These are phyloP conservation scores for Pseudomonodictys pantanalensis DNA, from an alignment of 495 filamentous ascomycete genomes.

Conservation along the genomic window DNA sequence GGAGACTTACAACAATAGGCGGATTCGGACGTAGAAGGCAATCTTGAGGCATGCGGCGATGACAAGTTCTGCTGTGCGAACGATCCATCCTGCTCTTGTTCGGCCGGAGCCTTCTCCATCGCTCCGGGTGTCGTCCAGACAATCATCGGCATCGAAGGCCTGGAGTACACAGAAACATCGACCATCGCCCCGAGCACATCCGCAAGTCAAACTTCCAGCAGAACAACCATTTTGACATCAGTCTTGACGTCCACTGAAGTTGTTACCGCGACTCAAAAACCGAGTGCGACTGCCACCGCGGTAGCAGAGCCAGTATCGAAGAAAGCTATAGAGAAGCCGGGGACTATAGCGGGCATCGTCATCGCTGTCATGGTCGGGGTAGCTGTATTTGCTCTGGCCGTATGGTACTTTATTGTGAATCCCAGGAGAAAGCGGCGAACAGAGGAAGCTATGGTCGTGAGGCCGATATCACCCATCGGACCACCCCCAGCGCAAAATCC, in stretches of 20 bases:
- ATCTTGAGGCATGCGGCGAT: constrained; percentile 2
- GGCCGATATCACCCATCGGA: background rate
- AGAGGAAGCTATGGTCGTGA: background rate
- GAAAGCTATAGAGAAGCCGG: background rate
- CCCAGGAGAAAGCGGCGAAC: background rate
- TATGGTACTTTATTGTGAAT: background rate
- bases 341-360: background rate
- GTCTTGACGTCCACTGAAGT: background rate
- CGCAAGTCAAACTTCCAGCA: background rate
- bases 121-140: constrained; percentile 1
- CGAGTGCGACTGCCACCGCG: background rate
- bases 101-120: background rate
- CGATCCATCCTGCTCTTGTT: background rate
- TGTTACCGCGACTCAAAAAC: background rate
- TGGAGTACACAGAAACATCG: constrained; percentile 1
- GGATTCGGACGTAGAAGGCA: background rate
- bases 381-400: background rate
- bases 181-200: background rate
- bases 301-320: background rate
- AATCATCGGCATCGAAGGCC: constrained; percentile 3
- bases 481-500: background rate
- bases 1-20: background rate
- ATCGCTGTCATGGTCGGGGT: background rate
- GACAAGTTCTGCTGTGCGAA: constrained; percentile 3
- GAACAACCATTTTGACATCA: background rate